Evolutionary conservation across 148 eudicot genomes (phyloP).

Genomic region (Rhododendron molle): DNA sequence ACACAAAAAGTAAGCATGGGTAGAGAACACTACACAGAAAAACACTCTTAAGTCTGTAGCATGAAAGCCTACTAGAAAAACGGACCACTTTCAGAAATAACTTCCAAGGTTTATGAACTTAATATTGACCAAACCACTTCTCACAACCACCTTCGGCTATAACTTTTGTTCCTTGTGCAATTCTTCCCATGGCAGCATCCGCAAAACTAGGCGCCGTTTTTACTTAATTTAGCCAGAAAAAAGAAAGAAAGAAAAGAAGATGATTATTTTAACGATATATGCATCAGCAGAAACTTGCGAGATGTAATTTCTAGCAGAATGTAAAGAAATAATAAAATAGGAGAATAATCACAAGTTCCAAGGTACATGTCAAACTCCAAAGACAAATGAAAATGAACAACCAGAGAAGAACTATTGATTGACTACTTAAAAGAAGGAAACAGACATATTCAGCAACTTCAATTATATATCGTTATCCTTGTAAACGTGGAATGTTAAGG

Average conservation of each 20-base stretch:
- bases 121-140: conserved; percentile 18
- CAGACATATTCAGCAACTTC: neutral
- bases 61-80: too few species aligned
- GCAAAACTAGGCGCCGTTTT: conserved; percentile 87
- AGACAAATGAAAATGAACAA: neutral
- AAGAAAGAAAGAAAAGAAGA: neutral
- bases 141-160: conserved; percentile 96
- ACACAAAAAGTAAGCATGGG: too few species aligned
- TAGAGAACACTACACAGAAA: too few species aligned
- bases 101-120: neutral
- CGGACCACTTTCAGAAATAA: neutral
- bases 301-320: neutral
- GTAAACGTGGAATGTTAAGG: neutral
- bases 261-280: neutral
- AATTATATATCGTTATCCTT: neutral
- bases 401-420: neutral
- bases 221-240: conserved; percentile 35
- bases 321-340: neutral
- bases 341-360: neutral
- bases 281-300: neutral
- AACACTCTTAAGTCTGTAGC: too few species aligned
- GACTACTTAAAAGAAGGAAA: neutral
- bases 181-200: conserved; percentile 97
- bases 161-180: conserved; percentile 90
- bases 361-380: neutral